Evolutionary conservation across 1,284 basidiomycete species (phyloP), one percentile per base, ranked within the genome.

Genomic region (Sparassis latifolia): DNA sequence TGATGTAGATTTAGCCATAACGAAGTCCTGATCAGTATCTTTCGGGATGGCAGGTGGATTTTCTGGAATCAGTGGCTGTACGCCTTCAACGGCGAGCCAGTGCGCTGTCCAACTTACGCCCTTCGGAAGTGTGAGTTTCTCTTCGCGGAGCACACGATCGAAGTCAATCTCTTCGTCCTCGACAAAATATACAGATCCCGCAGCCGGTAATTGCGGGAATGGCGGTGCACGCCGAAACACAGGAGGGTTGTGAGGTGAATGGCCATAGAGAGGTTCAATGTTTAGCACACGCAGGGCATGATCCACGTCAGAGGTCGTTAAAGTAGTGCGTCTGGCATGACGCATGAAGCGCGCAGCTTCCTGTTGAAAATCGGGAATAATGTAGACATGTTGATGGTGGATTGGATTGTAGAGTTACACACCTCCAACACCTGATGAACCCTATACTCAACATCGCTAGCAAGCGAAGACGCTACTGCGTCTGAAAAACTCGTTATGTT

Each of bases 81-180:
- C 90, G 37, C 97, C 96, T 65, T 99, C 96, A 29, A 99, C 92
- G 0, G 96, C 95, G 28, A 99, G 78, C 97, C 96, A 99, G 66
- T 99, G 96, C 3, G 94, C 92, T 29, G 84, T 85, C 84, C 88
- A 93, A 54, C 75, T 82, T 46, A 89, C 82, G 38, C 84, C 86
- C 58, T 84, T 83, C 0, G 90, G 89, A 9, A 92, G 68, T 0
- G 79, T 75, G 32, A 92, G 82, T 65, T 92, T 86, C 64, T 92
- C 89, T 60, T 90, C 88, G 47, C 87, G 81, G 33, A 96, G 70
- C 5, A 93, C 84, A 46, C 85, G 88, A 63, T 95, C 92, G 63
- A 99, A 94, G 69, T 99, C 96, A 52, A 99, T 90, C 69, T 99
- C 96, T 60, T 98, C 93, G 63, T 99, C 96, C 57, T 97, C 92